A percentile compares a stretch with the other conserved stretches of the same genome.
phyloP scores from a whole-genome alignment of 352 stramenopile genomes.

The Blastocystis sp. region DNA sequence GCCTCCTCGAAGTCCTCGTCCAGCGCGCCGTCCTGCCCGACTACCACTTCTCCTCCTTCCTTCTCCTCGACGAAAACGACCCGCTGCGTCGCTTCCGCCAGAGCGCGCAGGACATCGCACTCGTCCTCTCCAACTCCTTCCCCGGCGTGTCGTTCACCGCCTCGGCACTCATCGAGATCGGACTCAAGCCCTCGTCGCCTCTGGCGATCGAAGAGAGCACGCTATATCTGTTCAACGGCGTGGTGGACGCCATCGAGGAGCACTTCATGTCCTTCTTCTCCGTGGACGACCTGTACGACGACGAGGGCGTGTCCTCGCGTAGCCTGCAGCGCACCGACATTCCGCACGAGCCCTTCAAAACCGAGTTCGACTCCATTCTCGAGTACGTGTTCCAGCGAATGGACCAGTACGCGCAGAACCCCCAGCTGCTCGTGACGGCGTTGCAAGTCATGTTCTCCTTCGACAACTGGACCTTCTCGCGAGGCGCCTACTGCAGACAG shows the following conservation, averaged over 20 bases:
- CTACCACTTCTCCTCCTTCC: not conserved
- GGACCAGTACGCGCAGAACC: not conserved
- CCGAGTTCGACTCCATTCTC: constrained; percentile 14
- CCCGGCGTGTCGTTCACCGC: not conserved
- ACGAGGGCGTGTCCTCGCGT: not conserved
- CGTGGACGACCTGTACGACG: not conserved
- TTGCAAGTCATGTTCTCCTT: constrained; percentile 55
- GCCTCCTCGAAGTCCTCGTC: constrained; percentile 2
- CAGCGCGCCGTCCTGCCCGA: not conserved
- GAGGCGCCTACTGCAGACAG: not conserved
- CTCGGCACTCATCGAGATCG: not conserved
- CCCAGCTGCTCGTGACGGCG: not conserved
- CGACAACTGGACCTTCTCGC: constrained; percentile 66
- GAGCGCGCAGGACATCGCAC: constrained; percentile 19
- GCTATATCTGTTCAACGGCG: constrained; percentile 20
- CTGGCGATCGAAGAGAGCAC: constrained; percentile 17
- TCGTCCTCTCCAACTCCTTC: not conserved
- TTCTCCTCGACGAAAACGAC: not conserved
- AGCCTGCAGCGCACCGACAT: not conserved
- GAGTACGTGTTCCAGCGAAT: not conserved
- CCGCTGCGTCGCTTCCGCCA: constrained; percentile 20
- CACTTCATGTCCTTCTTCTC: not conserved
- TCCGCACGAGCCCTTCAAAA: constrained; percentile 12
- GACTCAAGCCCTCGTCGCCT: not conserved
- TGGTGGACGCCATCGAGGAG: constrained; percentile 66